Base-by-base conservation (phyloP, 257 asterid genomes). In the Gynochthodes officinalis region DNA sequence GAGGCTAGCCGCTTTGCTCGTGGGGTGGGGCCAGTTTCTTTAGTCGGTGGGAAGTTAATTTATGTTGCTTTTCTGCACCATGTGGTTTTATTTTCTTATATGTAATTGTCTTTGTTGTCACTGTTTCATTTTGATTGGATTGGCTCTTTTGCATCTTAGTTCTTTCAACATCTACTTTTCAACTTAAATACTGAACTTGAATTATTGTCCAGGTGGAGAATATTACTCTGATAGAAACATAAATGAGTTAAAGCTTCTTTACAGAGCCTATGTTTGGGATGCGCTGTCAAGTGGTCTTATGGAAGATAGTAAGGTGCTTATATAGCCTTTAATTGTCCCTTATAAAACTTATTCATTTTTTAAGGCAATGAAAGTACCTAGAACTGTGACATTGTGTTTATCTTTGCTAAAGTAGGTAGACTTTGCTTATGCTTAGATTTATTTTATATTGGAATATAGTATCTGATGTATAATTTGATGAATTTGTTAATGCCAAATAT, bases 241-340 rank as follows among this genome's bases (percentile, higher is more conserved):
- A 68, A 90, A 85, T 76, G 98, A 92, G 78, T 82, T 95, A 80
- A 95, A 92, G 85, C 90, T 83, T 79, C 91, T 95, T 16, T 95
- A 86, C 78, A 88, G 84, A 79, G 86, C 92, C 33, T 95, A 87
- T 82, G 74, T 87, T 71, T 67, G 88, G 16, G 88, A 95, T 81
- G 89, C 96, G 78, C 76, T 95, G 75, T 83, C 96, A 70, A 86
- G 89, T 71, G 96, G 97, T 55, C 90, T 85, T 77, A 85, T 95
- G 86, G 98, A 90, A 83, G 96, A 92, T 60, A 80, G 77, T 60
- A 95, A 95, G 99, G 99, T 95, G 77, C 82, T n/a, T 67, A n/a
- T 44, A 40, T 49, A 13, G 25, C 50, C 64, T 57, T 50, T 44
- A 54, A 39, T 54, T 62, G 42, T 49, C 40, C 73, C 71, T 46